Conservation (phyloP, 2,329 filamentous ascomycete species). For the Cordyceps farinosa region DNA sequence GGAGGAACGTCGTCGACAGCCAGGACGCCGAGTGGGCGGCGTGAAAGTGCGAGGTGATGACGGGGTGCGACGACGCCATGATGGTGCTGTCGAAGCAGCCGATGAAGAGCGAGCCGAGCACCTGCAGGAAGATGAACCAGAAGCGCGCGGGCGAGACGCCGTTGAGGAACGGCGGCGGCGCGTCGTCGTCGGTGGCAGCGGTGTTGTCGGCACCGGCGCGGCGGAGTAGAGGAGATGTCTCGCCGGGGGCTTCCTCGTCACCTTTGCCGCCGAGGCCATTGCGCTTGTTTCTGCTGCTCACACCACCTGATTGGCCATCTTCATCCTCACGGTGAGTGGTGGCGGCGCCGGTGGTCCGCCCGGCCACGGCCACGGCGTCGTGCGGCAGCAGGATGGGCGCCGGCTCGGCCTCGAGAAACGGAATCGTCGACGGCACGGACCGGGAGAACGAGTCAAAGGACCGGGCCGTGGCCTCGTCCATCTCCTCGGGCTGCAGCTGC, state of each 20-base stretch:
- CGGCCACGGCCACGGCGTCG: neutral
- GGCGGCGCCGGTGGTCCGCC: neutral
- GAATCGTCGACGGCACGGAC: conserved; percentile 36
- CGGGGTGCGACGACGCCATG: conserved; percentile 77
- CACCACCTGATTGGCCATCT: neutral
- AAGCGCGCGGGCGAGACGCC: conserved; percentile 50
- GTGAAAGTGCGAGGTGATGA: conserved; percentile 76
- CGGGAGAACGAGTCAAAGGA: conserved; percentile 33
- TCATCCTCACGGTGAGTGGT: neutral
- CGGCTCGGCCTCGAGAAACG: conserved; percentile 41
- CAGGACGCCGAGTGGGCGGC: conserved; percentile 77
- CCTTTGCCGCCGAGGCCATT: neutral
- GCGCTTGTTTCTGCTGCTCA: neutral
- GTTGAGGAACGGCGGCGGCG: conserved; percentile 39
- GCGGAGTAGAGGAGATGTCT: conserved; percentile 28
- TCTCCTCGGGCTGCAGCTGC: neutral
- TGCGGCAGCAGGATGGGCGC: conserved; percentile 38
- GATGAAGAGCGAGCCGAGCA: conserved; percentile 57
- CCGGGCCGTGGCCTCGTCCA: neutral
- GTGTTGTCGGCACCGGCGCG: conserved; percentile 7
- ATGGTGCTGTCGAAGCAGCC: conserved; percentile 71
- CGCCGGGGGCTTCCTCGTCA: conserved; percentile 17
- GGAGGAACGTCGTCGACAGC: conserved; percentile 74
- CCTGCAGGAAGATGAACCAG: conserved; percentile 58
- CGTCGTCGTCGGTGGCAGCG: neutral